Conservation (phyloP, 2,329 filamentous ascomycete genomes). For the Pseudophaeomoniella oleicola region DNA sequence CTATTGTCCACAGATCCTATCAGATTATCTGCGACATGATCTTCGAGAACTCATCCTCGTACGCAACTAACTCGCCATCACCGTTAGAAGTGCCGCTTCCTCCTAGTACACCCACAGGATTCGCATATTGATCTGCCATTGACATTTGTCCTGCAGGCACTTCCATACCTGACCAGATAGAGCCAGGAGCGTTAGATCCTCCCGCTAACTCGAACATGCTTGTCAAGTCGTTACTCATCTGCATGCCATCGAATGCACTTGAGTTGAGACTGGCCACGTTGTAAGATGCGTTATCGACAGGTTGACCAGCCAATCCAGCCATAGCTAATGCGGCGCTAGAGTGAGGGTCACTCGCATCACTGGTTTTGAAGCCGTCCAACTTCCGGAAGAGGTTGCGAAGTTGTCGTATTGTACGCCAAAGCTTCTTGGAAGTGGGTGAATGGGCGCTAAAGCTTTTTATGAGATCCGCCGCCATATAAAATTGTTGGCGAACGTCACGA, state of each 20-base stretch:
- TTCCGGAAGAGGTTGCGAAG: conserved; percentile 50
- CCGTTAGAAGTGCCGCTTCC: conserved; percentile 20
- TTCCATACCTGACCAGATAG: conserved; percentile 17
- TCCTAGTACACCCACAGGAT: conserved; percentile 19
- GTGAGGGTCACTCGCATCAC: conserved; percentile 32
- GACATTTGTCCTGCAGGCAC: conserved; percentile 11
- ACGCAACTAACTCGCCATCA: conserved; percentile 32
- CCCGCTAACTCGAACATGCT: conserved; percentile 50
- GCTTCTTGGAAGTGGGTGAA: conserved; percentile 44
- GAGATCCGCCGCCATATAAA: conserved; percentile 52
- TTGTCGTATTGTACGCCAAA: conserved; percentile 50
- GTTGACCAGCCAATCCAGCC: conserved; percentile 49
- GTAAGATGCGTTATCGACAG: conserved; percentile 42
- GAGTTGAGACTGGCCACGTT: conserved; percentile 27
- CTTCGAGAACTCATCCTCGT: conserved; percentile 44
- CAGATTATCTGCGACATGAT: conserved; percentile 47
- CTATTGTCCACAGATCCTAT: conserved; percentile 7
- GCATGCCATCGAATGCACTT: conserved; percentile 43
- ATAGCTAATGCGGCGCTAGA: conserved; percentile 50
- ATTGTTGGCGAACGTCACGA: conserved; percentile 46
- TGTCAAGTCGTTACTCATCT: conserved; percentile 45
- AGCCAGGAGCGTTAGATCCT: conserved; percentile 29
- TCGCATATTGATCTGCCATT: too few relatives aligned
- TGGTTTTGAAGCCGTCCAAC: conserved; percentile 20
- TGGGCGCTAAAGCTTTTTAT: conserved; percentile 47